A percentile compares a stretch with the other conserved stretches of the same genome.
Conservation (phyloP, 331 rosid genomes). For the Quercus phellos region DNA sequence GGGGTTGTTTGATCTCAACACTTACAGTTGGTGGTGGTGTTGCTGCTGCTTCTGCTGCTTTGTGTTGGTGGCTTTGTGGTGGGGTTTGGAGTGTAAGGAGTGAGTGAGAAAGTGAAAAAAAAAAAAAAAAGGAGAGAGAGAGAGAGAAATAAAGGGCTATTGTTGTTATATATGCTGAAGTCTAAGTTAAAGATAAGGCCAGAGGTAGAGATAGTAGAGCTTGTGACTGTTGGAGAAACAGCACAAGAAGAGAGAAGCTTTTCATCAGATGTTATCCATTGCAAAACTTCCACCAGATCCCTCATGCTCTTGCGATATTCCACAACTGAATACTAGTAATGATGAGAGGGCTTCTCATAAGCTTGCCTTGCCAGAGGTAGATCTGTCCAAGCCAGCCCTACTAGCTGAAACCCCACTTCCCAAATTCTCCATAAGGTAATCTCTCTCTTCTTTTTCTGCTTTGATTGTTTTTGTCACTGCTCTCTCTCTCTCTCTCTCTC, state of each 20-base stretch:
- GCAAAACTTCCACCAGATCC: constrained; percentile 61
- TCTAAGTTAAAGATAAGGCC: constrained; percentile 41
- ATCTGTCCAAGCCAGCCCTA: constrained; percentile 37
- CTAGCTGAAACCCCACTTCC: constrained; percentile 26
- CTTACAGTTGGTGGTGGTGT: background rate
- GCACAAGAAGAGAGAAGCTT: constrained; percentile 49
- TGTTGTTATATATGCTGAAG: constrained; percentile 52
- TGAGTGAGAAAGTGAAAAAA: constrained; percentile 15
- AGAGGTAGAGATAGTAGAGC: constrained; percentile 33
- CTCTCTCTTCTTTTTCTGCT: background rate
- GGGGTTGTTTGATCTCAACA: constrained; percentile 20
- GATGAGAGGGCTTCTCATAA: constrained; percentile 31
- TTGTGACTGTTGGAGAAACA: constrained; percentile 53
- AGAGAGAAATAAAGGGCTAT: constrained; percentile 12
- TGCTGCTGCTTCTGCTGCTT: background rate
- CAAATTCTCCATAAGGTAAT: constrained; percentile 55
- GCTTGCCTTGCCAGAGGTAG: constrained; percentile 31
- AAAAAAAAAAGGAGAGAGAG: background rate
- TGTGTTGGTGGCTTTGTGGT: constrained; percentile 12
- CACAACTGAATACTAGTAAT: constrained; percentile 17
- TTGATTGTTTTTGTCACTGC: background rate
- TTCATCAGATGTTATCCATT: constrained; percentile 71
- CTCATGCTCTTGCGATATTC: constrained; percentile 24
- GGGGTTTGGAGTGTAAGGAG: constrained; percentile 10
- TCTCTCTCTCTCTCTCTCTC: background rate